These are phyloP conservation scores for Nannochloropsis granulata DNA, from an alignment of 108 stramenopile species.

Conservation along the genomic window DNA sequence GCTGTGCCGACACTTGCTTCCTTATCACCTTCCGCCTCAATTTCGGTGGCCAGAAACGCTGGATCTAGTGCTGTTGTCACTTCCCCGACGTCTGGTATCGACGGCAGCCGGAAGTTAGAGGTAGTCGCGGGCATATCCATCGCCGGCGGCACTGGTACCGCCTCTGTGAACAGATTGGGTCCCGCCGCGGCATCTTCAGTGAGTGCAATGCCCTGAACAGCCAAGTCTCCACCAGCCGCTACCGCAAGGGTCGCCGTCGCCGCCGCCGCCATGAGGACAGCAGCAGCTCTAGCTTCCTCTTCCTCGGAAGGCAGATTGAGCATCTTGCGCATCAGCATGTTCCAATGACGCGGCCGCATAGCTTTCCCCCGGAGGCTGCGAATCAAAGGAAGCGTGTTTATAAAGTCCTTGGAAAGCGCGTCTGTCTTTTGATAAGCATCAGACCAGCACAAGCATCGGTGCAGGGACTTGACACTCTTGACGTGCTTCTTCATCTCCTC, in stretches of 20 bases:
- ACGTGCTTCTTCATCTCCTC: conserved; percentile 48
- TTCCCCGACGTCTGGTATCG: too few relatives aligned
- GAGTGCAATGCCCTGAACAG: background rate
- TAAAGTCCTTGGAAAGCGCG: conserved; percentile 54
- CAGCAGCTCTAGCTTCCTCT: background rate
- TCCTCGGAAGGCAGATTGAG: background rate
- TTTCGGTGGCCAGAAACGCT: too few relatives aligned
- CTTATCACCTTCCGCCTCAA: background rate
- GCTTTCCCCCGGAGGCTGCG: conserved; percentile 40
- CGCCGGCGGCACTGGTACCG: background rate
- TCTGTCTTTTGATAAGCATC: conserved; percentile 44
- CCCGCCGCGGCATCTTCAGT: background rate
- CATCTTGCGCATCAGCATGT: conserved; percentile 29
- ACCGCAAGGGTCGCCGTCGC: too few relatives aligned
- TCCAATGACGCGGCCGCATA: conserved; percentile 66
- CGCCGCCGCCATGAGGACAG: background rate
- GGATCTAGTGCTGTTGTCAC: too few relatives aligned
- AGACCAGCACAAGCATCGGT: conserved; percentile 45
- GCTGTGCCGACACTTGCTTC: background rate
- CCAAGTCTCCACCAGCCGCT: too few relatives aligned
- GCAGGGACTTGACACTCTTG: conserved; percentile 45
- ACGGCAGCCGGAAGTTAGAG: too few relatives aligned
- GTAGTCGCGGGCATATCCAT: background rate
- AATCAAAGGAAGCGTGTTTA: conserved; percentile 57
- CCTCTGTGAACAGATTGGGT: background rate